Base-by-base conservation (phyloP, 345 rosid genomes). In the Schrenkiella parvula region DNA sequence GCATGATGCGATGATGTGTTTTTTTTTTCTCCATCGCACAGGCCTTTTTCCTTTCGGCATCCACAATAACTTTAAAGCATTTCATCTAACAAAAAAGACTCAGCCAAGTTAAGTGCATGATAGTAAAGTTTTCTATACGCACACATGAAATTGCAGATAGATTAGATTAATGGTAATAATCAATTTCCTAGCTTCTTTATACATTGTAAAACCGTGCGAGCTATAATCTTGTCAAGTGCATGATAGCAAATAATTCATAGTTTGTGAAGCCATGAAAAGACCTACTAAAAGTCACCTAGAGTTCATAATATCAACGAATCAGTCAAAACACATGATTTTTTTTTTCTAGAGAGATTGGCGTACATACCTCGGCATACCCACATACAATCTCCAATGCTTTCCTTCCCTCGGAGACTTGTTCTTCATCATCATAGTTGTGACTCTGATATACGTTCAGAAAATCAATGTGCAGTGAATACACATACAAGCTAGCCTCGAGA, bases 301-400 rank as follows among this genome's bases (percentile, higher is more conserved):
- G 9, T 32, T 15, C n/a, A n/a, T n/a, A n/a, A n/a, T n/a, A n/a
- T n/a, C n/a, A n/a, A n/a, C n/a, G n/a, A n/a, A n/a, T n/a, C n/a
- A n/a, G n/a, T n/a, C n/a, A n/a, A n/a, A n/a, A n/a, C 0, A 10
- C 10, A 29, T n/a, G 19, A 35, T 54, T 54, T 8, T 2, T 6
- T 29, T 23, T 22, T 23, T n/a, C n/a, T n/a, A n/a, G 44, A 19
- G 68, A 44, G 14, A 63, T 46, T 42, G 32, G n/a, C n/a, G n/a
- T n/a, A 63, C 77, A 48, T 82, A 91, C 97, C 95, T 89, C 86
- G 11, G 90, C 97, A 70, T 87, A 89, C 63, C 97, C 97, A 68
- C 91, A 87, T 23, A 95, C 86, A 82, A 88, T 87, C 83, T 88
- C 89, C 81, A 91, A 76, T 26, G 91, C 90, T 26, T 89, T 87